Percentiles rank a stretch among this genome's conserved stretches.
phyloP scores from a whole-genome alignment of 352 stramenopile species.

The Thraustochytrium striatum region DNA sequence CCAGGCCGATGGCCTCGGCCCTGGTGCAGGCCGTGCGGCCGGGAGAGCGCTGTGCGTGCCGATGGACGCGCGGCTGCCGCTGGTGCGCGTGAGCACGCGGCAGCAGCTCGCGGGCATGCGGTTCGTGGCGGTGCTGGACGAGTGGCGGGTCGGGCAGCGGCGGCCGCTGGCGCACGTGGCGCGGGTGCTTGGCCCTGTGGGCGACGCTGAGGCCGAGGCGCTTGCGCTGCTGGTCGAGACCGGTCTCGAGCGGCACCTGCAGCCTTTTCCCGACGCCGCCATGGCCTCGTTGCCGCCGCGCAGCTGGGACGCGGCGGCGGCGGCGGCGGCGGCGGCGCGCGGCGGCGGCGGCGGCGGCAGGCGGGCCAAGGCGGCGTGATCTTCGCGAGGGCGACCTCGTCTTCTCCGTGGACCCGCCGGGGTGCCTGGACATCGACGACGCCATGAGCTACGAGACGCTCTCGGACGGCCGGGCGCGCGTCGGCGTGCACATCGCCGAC shows the following conservation, averaged over 20 bases:
- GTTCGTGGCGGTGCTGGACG: constrained; percentile 88
- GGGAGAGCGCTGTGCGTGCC: constrained; percentile 66
- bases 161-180: constrained; percentile 94
- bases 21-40: constrained; percentile 9
- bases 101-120: constrained; percentile 85
- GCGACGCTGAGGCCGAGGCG: constrained; percentile 93
- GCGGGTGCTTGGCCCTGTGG: constrained; percentile 85
- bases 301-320: constrained; percentile 75
- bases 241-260: constrained; percentile 76
- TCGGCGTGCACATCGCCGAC: constrained; percentile 98
- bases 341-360: constrained; percentile 86
- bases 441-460: constrained; percentile 76
- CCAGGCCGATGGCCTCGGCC: not conserved
- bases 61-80: constrained; percentile 72
- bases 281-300: constrained; percentile 76
- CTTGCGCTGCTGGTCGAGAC: constrained; percentile 92
- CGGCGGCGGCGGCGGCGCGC: constrained; percentile 60
- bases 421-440: constrained; percentile 97
- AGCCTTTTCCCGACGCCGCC: constrained; percentile 72
- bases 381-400: constrained; percentile 80
- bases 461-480: constrained; percentile 59
- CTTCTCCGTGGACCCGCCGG: constrained; percentile 78
- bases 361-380: constrained; percentile 58
- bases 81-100: constrained; percentile 86
- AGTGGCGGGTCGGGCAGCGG: constrained; percentile 73